Base-by-base conservation (phyloP, 345 rosid species). In the Lepidium didymum region DNA sequence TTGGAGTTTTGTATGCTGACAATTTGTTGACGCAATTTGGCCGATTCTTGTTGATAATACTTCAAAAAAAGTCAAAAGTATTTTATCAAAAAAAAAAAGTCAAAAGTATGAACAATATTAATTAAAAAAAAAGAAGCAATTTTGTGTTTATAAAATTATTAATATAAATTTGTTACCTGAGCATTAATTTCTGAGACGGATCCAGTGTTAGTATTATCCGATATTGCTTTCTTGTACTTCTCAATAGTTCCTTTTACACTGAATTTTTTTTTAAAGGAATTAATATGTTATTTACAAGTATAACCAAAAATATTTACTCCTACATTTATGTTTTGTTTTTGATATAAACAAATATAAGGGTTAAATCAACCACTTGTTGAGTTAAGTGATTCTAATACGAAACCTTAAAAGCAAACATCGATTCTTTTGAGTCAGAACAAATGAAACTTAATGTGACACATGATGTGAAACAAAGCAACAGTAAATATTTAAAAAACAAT, bases 161-260 rank as follows among this genome's bases (percentile, higher is more conserved):
- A 5, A 11, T 11, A 37, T 33, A 21, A 11, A 10, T 41, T 11
- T 34, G n/a, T 16, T 83, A 91, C 99, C 87, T 91, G 97, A 64
- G 94, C 93, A 89, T 94, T 87, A 51, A 72, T 81, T 75, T 91
- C 96, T 64, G 93, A 73, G 61, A 85, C 89, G 25, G 97, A 85
- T 10, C 90, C 93, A 43, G 82, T 78, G 63, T 75, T 81, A 33
- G 93, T 70, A 41, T 88, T 73, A 80, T 91, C 96, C 21, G 93
- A 47, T 15, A 59, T 70, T 8, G 96, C 82, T 77, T 89, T 94
- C 81, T 91, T 94, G 81, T 94, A 94, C 88, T 87, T 86, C 54
- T 94, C 99, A 59, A 94, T 94, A 50, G 99, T 91, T 45, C 84
- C 77, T 78, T 85, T 94, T 10, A 94, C 96, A 77, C 97, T 94